These are phyloP conservation scores for Priceomyces fermenticarens DNA, from an alignment of 805 yeast species.

Conservation along the genomic window DNA sequence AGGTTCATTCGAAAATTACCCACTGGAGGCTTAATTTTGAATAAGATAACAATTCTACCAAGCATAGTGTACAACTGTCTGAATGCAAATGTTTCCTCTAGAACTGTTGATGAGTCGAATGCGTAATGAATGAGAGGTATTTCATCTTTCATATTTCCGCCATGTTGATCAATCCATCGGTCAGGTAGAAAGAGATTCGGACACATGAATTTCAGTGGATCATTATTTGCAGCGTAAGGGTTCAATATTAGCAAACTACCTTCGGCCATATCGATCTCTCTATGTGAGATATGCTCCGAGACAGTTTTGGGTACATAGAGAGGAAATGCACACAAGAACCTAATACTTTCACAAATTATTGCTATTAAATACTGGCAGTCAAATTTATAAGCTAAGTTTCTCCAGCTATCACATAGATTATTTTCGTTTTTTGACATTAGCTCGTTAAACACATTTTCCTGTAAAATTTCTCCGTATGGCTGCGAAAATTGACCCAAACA, in stretches of 20 bases:
- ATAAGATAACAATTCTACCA: conserved; percentile 51
- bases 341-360: conserved; percentile 57
- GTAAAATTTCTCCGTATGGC: conserved; percentile 14
- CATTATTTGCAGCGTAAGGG: conserved; percentile 70
- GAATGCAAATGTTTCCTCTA: conserved; percentile 63
- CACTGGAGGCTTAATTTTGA: conserved; percentile 44
- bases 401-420: conserved; percentile 34
- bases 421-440: conserved; percentile 33
- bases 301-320: conserved; percentile 62
- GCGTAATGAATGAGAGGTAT: conserved; percentile 60
- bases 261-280: conserved; percentile 44
- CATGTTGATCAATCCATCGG: conserved; percentile 42
- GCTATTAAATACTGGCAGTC: conserved; percentile 54
- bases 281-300: conserved; percentile 46
- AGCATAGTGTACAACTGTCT: conserved; percentile 62
- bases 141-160: conserved; percentile 12
- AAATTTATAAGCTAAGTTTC: conserved; percentile 17
- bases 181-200: conserved; percentile 53
- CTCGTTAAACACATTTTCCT: conserved; percentile 36
- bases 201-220: conserved; percentile 35
- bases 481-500: conserved; percentile 58
- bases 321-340: conserved; percentile 66
- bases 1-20: conserved; percentile 32
- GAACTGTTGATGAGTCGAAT: conserved; percentile 69
- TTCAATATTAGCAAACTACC: conserved; percentile 63